Evolutionary conservation across 1,139 yeast genomes (phyloP), one percentile per base, ranked within the genome.

Genomic region (Nakaseomyces uthaithaninus): DNA sequence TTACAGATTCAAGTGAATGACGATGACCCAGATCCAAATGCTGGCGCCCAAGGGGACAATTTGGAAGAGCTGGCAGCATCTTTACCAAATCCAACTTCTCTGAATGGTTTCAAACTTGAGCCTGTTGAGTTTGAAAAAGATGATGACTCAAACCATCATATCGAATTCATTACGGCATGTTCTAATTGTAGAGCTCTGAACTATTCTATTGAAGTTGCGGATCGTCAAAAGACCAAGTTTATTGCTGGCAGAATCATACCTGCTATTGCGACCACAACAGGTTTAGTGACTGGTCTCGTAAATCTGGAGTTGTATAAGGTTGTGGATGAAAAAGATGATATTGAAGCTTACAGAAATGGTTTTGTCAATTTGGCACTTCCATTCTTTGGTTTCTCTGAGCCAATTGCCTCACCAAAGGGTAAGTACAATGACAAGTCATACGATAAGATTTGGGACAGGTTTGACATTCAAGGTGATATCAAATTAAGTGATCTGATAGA

Each of bases 191-290:
- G 99, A 62, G 99, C 99, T 24, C 69, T 79, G 63, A 91, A 89
- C 65, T 91, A 93, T 60, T 74, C 79, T 34, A 89, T 91, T 54
- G 91, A 82, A 54, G 64, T 82, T 47, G 91, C 82, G 23, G 93
- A 80, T 58, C 75, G 75, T 43, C 74, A 74, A 41, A 81, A 79
- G 65, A 83, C 93, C 24, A 83, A 83, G 60, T 80, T 82, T 49
- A 82, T 82, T 60, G 94, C 94, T 12, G 97, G 97, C 42, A 80
- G 93, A 64, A 91, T 91, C 51, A 89, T 91, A 51, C 99, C 99
- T 10, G 98, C 98, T 14, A 91, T 91, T 69, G 98, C 98, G 27
- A 91, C 99, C 2, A 93, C 99, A 4, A 91, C 99, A 16, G 94
- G 96, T 10, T 70, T 89, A 53, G 97, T 91, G 11, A 86, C 98